Evolutionary conservation across 1,139 yeast species (phyloP).

Genomic region (Candida sp.): DNA sequence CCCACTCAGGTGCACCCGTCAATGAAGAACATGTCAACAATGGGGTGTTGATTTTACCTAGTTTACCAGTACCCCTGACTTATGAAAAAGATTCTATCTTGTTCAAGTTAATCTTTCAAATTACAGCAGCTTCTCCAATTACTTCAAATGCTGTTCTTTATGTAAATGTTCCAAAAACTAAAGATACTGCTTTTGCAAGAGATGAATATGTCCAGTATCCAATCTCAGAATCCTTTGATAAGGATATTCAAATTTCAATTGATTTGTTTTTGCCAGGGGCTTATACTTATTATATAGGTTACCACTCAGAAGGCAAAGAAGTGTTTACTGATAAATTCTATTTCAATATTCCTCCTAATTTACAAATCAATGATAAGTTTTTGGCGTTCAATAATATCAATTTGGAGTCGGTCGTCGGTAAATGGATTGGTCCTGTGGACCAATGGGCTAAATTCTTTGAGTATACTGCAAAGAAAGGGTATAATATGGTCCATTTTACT

Average conservation of each 20-base stretch:
- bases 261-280: conserved; percentile 76
- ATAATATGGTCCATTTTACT: conserved; percentile 94
- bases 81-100: conserved; percentile 42
- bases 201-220: conserved; percentile 46
- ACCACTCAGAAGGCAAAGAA: conserved; percentile 29
- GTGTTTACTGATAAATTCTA: conserved; percentile 54
- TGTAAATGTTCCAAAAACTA: conserved; percentile 66
- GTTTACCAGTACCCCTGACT: conserved; percentile 44
- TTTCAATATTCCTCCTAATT: conserved; percentile 80
- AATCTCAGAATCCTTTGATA: conserved; percentile 48
- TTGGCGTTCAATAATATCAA: conserved; percentile 79
- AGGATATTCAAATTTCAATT: conserved; percentile 60
- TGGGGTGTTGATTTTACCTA: conserved; percentile 67
- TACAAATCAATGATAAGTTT: conserved; percentile 52
- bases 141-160: conserved; percentile 68
- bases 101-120: conserved; percentile 55
- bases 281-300: conserved; percentile 63
- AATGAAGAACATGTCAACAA: conserved; percentile 37
- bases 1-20: conserved; percentile 57
- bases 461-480: conserved; percentile 68
- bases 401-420: conserved; percentile 82
- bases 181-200: conserved; percentile 49
- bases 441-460: conserved; percentile 66
- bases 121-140: conserved; percentile 74
- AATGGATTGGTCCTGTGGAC: conserved; percentile 76